Base-by-base conservation (phyloP, 768 basidiomycete genomes). In the Pulveroboletus sp. region DNA sequence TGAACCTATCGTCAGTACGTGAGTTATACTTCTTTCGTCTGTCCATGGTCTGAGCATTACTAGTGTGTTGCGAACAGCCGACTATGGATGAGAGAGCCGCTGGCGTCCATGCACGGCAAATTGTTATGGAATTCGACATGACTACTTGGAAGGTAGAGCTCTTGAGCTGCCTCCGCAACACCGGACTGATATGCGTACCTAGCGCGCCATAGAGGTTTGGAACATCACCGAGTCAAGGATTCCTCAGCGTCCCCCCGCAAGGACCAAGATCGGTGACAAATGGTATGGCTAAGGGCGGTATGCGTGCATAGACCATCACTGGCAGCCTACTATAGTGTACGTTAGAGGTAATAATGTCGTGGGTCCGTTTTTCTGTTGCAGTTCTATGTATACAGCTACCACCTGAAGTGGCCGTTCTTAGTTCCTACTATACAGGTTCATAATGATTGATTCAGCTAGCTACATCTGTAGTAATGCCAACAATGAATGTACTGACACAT, bases 121-220 rank as follows among this genome's bases (percentile, higher is more conserved):
- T 92, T 53, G 88, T 99, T 1, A 75, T 97, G 54, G 94, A 97
- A 65, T 84, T 97, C 58, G 94, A 95, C 56, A 85, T 89, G 82
- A 78, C 81, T 4, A 85, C 86, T 0, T 99, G 94, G 94, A 69
- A 77, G 79, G 94, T 93, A 54, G 41, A 19, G 10, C 27, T 76
- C 64, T 13, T 36, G 48, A 38, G 37, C 44, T 17, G 10, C 17
- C 31, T 24, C 11, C 6, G 10, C 8, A 16, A 20, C 24, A 24
- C 11, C 19, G 24, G 5, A 29, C 45, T 51, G 46, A 36, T 19
- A 6, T 40, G 11, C 25, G 21, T 24, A 23, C 37, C 29, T 60
- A 95, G 93, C 80, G 85, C 11, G 93, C 95, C 8, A 97, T 90
- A 58, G 80, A 92, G 52, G 78, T 87, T 0, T 97, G 94, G 70